phyloP scores from a whole-genome alignment of 805 yeast species.

The Candida coleopterorum region DNA sequence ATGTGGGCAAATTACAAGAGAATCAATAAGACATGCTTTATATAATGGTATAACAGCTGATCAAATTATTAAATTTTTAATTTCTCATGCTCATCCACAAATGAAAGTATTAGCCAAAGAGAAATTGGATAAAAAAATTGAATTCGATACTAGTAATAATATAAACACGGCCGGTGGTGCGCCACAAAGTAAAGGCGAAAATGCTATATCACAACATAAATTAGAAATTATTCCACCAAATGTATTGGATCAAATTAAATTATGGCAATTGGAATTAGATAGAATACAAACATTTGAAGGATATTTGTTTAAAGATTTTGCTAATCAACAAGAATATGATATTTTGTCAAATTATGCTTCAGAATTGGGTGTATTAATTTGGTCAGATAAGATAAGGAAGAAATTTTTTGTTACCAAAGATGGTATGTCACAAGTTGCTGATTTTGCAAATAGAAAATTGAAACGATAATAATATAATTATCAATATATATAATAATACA shows the following conservation, averaged over 20 bases:
- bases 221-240: slow-evolving; percentile 83
- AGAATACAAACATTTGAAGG: slow-evolving; percentile 87
- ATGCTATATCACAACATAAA: slow-evolving; percentile 40
- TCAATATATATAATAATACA: too few relatives aligned
- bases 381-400: slow-evolving; percentile 70
- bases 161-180: slow-evolving; percentile 43
- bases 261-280: slow-evolving; percentile 96
- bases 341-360: slow-evolving; percentile 70
- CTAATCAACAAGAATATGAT: slow-evolving; percentile 71
- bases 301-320: slow-evolving; percentile 80
- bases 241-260: slow-evolving; percentile 89
- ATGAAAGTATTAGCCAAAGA: slow-evolving; percentile 75
- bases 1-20: slow-evolving; percentile 88
- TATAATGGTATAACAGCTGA: slow-evolving; percentile 90
- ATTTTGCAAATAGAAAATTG: slow-evolving; percentile 66
- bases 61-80: slow-evolving; percentile 84
- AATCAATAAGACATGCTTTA: slow-evolving; percentile 80
- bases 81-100: slow-evolving; percentile 91
- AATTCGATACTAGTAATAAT: slow-evolving; percentile 50
- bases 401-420: slow-evolving; percentile 84
- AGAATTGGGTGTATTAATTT: slow-evolving; percentile 87
- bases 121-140: slow-evolving; percentile 59
- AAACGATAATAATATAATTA: slow-evolving; percentile 8
- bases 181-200: slow-evolving; percentile 23
- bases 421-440: slow-evolving; percentile 87